Percentiles rank a stretch among this genome's conserved stretches.
phyloP scores from a whole-genome alignment of 2,329 filamentous ascomycete genomes.

The Botrytis aclada region DNA sequence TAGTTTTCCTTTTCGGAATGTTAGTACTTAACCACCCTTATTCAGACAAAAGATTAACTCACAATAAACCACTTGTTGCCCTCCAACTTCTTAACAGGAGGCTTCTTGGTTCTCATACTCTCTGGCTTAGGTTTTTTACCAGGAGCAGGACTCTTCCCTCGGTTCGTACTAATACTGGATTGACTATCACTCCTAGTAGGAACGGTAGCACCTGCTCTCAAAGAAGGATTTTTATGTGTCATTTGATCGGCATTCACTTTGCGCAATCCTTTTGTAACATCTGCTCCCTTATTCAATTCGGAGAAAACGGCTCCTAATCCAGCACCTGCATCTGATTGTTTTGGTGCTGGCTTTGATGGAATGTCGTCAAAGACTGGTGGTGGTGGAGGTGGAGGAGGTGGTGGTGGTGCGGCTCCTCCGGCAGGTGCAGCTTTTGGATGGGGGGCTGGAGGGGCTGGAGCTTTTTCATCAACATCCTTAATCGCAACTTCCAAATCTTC shows the following conservation, averaged over 20 bases:
- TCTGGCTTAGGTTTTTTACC: conserved; percentile 85
- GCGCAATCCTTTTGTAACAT: conserved; percentile 82
- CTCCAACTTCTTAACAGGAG: conserved; percentile 72
- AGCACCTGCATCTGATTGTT: conserved; percentile 44
- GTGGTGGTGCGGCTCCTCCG: conserved; percentile 11
- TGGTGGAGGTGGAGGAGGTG: conserved; percentile 57
- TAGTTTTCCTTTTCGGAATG: conserved; percentile 71
- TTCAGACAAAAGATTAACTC: conserved; percentile 37
- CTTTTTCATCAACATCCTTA: conserved; percentile 58
- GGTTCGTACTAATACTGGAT: conserved; percentile 51
- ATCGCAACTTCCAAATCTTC: conserved; percentile 66
- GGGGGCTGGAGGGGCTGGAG: conserved; percentile 55
- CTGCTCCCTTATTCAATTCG: conserved; percentile 82
- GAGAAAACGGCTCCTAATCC: conserved; percentile 88
- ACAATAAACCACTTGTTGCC: conserved; percentile 93
- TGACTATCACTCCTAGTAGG: conserved; percentile 53
- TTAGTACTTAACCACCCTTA: conserved; percentile 16
- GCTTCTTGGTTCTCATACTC: conserved; percentile 80
- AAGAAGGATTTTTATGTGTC: conserved; percentile 95
- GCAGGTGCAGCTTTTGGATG: conserved; percentile 43
- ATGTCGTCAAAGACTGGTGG: conserved; percentile 54
- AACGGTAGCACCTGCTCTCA: conserved; percentile 71
- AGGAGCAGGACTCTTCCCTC: conserved; percentile 82
- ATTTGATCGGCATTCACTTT: conserved; percentile 95
- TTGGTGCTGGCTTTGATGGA: conserved; percentile 44